phyloP scores from a whole-genome alignment of 2,329 filamentous ascomycete genomes.

The Pleurostoma richardsiae region DNA sequence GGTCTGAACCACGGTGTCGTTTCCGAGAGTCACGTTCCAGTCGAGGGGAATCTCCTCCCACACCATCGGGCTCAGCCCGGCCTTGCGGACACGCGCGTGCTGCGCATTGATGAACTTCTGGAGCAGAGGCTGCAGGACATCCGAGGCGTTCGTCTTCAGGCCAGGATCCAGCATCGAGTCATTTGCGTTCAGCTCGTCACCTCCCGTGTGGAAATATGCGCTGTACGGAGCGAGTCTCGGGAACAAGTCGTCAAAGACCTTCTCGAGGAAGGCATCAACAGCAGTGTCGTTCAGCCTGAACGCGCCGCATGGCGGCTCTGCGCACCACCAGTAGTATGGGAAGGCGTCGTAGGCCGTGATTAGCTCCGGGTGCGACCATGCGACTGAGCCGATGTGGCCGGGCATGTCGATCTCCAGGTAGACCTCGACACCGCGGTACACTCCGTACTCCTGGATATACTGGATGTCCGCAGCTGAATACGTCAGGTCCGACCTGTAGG shows the following conservation, averaged over 20 bases:
- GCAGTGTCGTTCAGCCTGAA: constrained; percentile 70
- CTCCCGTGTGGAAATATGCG: constrained; percentile 78
- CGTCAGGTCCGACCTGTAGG: constrained; percentile 61
- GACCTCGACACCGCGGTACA: constrained; percentile 63
- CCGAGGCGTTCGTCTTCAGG: constrained; percentile 59
- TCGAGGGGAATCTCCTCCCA: constrained; percentile 84
- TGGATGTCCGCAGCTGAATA: constrained; percentile 64
- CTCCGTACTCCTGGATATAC: constrained; percentile 65
- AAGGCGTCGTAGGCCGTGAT: constrained; percentile 58
- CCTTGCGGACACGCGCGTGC: constrained; percentile 58
- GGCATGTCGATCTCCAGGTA: constrained; percentile 79
- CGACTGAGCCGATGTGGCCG: constrained; percentile 68
- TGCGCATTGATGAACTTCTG: constrained; percentile 71
- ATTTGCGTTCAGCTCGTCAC: constrained; percentile 79
- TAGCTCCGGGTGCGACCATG: constrained; percentile 63
- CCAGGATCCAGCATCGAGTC: constrained; percentile 70
- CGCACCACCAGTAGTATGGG: constrained; percentile 56
- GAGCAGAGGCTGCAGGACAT: constrained; percentile 67
- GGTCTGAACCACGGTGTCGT: constrained; percentile 71
- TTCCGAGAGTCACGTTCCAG: constrained; percentile 70
- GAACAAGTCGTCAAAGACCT: constrained; percentile 69
- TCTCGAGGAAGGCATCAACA: constrained; percentile 68
- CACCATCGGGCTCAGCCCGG: constrained; percentile 67
- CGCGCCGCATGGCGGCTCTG: constrained; percentile 61
- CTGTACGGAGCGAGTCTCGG: constrained; percentile 66